Conservation (phyloP, 129 eudicot genomes). For the Escallonia rubra region DNA sequence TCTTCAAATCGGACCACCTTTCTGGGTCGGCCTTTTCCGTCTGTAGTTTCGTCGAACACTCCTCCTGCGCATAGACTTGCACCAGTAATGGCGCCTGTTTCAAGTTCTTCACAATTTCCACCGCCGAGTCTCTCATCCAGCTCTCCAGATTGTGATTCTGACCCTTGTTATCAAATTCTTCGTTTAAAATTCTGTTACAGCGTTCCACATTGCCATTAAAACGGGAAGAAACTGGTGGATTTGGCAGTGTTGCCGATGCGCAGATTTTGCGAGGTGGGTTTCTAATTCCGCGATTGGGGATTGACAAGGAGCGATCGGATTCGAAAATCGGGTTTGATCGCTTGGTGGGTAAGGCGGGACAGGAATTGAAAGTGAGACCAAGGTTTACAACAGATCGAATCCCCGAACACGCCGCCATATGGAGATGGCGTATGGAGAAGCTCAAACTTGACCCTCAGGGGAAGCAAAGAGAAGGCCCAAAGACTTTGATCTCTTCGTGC, state of each 20-base stretch:
- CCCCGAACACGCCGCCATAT: not conserved
- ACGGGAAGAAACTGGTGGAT: not conserved
- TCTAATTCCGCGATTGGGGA: not conserved
- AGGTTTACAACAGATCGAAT: not conserved
- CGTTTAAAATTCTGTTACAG: constrained; percentile 9
- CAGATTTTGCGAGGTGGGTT: not conserved
- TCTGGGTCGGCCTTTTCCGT: constrained; percentile 1
- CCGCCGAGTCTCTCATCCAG: constrained; percentile 21
- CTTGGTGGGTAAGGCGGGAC: not conserved
- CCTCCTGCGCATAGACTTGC: constrained; percentile 1
- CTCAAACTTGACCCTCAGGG: not conserved
- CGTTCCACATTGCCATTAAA: not conserved
- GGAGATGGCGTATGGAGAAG: not conserved
- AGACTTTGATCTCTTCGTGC: not conserved
- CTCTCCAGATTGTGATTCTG: constrained; percentile 7
- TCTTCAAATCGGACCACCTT: not conserved
- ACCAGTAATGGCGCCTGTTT: constrained; percentile 10
- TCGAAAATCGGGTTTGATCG: not conserved
- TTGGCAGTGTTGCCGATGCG: not conserved
- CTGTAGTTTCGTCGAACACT: not conserved
- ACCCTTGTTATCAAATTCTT: constrained; percentile 10
- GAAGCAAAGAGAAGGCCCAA: not conserved
- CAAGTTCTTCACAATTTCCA: constrained; percentile 13
- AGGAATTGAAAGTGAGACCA: too few relatives aligned
- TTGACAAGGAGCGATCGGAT: not conserved